phyloP scores from a whole-genome alignment of 2,329 filamentous ascomycete genomes.

The Beauveria brongniartii region DNA sequence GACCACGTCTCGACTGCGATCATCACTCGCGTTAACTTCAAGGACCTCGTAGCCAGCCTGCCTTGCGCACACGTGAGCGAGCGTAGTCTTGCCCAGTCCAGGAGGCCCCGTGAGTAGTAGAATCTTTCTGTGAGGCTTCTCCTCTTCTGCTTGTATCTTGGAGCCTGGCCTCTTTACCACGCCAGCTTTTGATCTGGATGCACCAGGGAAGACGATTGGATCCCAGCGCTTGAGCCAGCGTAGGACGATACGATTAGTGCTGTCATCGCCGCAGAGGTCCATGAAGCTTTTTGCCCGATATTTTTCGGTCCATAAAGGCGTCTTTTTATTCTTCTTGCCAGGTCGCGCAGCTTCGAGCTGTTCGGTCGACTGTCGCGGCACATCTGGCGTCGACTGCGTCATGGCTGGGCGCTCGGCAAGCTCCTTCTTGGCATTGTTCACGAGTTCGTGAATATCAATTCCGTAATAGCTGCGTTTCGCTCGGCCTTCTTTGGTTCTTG shows the following conservation, averaged over 20 bases:
- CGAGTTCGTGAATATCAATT: slow-evolving; percentile 77
- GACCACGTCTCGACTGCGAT: slow-evolving; percentile 82
- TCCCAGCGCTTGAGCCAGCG: slow-evolving; percentile 96
- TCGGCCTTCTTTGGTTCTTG: slow-evolving; percentile 56
- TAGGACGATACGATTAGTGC: slow-evolving; percentile 82
- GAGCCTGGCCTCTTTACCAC: slow-evolving; percentile 32
- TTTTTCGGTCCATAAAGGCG: slow-evolving; percentile 90
- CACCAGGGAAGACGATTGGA: slow-evolving; percentile 77
- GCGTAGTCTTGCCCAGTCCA: slow-evolving; percentile 88
- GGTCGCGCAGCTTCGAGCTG: slow-evolving; percentile 7
- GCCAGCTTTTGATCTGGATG: slow-evolving; percentile 49
- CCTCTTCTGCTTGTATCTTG: slow-evolving; percentile 47
- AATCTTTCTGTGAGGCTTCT: slow-evolving; percentile 78
- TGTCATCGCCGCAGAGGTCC: slow-evolving; percentile 88
- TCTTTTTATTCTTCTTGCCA: slow-evolving; percentile 36
- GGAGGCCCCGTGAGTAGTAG: slow-evolving; percentile 85
- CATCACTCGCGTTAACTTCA: slow-evolving; percentile 97
- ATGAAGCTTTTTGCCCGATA: slow-evolving; percentile 88
- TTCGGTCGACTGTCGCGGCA: slow-evolving; percentile 37
- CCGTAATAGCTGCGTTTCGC: slow-evolving; percentile 80
- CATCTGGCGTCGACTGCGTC: slow-evolving; percentile 18
- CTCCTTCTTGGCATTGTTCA: slow-evolving; percentile 62
- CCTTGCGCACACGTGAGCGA: slow-evolving; percentile 90
- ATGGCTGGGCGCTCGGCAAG: slow-evolving; percentile 28
- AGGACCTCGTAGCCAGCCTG: slow-evolving; percentile 95